These are phyloP conservation scores for Lichtheimia hyalospora DNA, from an alignment of 371 early-diverging fungal genomes.

Conservation along the genomic window DNA sequence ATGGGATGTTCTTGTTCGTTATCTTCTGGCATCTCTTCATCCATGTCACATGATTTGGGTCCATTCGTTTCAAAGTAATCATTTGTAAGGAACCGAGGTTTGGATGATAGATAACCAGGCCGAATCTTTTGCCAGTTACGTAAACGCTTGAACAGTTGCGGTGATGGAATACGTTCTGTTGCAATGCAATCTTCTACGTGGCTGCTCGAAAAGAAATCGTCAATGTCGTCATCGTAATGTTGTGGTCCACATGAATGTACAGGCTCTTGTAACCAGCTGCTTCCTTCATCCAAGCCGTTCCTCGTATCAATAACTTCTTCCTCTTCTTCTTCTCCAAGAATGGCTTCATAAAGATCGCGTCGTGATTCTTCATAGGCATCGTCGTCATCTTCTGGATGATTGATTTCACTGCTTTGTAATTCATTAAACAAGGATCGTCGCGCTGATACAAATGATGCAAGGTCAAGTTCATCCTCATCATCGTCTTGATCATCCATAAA, in stretches of 20 bases:
- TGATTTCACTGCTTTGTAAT: conserved; percentile 4
- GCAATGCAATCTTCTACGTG: conserved; percentile 10
- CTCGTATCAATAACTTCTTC: background rate
- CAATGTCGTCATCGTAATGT: conserved; percentile 2
- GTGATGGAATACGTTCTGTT: conserved; percentile 7
- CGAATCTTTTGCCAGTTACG: conserved; percentile 3
- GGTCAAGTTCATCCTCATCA: background rate
- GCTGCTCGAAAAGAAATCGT: background rate
- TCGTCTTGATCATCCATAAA: background rate
- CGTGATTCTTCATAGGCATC: background rate
- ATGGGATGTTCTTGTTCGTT: conserved; percentile 5
- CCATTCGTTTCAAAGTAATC: conserved; percentile 31
- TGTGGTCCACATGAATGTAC: background rate
- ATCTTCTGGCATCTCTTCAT: conserved; percentile 6
- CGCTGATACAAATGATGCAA: background rate
- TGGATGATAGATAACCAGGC: conserved; percentile 15
- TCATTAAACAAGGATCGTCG: conserved; percentile 6
- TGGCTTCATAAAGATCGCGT: background rate
- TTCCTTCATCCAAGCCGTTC: background rate
- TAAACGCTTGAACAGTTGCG: background rate
- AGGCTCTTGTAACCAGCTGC: background rate
- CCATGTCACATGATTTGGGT: conserved; percentile 11
- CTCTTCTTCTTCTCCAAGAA: background rate
- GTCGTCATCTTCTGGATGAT: background rate
- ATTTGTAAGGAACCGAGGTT: conserved; percentile 32